phyloP scores from a whole-genome alignment of 805 yeast genomes.

The Kazachstania psychrophila region DNA sequence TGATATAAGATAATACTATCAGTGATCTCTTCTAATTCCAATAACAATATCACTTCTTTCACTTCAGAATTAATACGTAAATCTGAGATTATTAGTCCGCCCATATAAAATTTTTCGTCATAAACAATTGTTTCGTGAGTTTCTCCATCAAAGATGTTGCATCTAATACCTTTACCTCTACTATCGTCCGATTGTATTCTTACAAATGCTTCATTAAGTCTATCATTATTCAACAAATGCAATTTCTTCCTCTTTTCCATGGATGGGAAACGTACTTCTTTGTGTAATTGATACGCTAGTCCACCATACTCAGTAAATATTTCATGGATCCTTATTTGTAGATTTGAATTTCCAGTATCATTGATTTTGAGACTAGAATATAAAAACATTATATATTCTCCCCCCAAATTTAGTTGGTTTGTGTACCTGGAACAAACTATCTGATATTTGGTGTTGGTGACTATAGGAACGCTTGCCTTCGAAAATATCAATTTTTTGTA shows the following conservation, averaged over 20 bases:
- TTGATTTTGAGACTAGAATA: background rate
- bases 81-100: conserved; percentile 14
- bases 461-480: conserved; percentile 9
- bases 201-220: conserved; percentile 12
- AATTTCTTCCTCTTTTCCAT: conserved; percentile 9
- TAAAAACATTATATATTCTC: too few relatives aligned
- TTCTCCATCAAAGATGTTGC: conserved; percentile 16
- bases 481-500: conserved; percentile 10
- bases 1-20: background rate
- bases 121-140: conserved; percentile 9
- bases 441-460: conserved; percentile 16
- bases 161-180: conserved; percentile 7
- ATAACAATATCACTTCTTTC: conserved; percentile 8
- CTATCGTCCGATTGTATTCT: conserved; percentile 7
- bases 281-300: conserved; percentile 12
- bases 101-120: conserved; percentile 6
- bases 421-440: conserved; percentile 16
- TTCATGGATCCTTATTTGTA: conserved; percentile 5
- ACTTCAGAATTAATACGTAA: conserved; percentile 4
- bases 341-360: background rate
- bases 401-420: too few relatives aligned
- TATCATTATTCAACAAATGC: background rate
- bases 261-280: conserved; percentile 7
- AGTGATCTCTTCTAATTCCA: conserved; percentile 13
- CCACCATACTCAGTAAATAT: conserved; percentile 18